Evolutionary conservation across 306 rosid genomes (phyloP).

Genomic region (Cercis canadensis): DNA sequence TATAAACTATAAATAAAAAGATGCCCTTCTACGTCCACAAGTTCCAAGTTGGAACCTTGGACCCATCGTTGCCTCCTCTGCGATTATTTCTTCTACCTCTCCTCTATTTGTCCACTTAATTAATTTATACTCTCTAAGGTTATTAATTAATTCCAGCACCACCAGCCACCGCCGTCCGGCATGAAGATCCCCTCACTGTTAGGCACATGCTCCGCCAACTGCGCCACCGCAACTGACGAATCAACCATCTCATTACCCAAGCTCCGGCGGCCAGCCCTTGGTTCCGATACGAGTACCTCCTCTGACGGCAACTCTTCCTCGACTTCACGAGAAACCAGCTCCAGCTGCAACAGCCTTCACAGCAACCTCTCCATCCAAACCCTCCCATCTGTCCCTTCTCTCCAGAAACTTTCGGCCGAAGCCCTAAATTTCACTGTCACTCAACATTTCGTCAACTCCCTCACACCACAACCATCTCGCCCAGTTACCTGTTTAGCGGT

Average conservation of each 20-base stretch:
- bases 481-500: conserved; percentile 74
- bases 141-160: no score
- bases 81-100: no score
- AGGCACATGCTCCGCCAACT: conserved; percentile 35
- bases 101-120: no score
- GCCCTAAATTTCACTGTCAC: conserved; percentile 43
- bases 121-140: no score
- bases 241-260: conserved; percentile 38
- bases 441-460: conserved; percentile 48
- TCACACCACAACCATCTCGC: conserved; percentile 44
- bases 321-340: conserved; percentile 35
- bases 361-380: conserved; percentile 72
- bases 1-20: no score
- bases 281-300: conserved; percentile 41
- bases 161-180: conserved; percentile 1
- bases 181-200: conserved; percentile 55
- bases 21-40: no score
- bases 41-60: no score
- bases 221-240: conserved; percentile 33
- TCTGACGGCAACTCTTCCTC: conserved; percentile 40
- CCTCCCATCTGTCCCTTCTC: conserved; percentile 81
- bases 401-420: conserved; percentile 63
- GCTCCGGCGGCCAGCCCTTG: neutral
- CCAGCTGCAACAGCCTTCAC: conserved; percentile 45
- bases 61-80: no score